Percentiles rank a stretch among this genome's conserved stretches.
phyloP scores from a whole-genome alignment of 192 early-diverging fungal species.

The Diversispora epigaea region DNA sequence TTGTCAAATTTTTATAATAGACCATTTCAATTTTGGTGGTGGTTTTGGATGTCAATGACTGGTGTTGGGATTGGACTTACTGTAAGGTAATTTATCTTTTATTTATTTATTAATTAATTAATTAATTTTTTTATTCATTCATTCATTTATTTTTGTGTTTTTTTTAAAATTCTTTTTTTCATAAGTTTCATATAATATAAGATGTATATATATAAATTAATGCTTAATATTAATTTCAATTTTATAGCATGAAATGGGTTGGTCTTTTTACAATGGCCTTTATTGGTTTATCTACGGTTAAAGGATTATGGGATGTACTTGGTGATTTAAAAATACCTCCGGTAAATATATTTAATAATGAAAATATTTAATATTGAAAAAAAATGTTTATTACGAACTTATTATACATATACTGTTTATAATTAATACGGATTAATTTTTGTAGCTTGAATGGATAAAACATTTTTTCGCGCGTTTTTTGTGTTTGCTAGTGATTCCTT shows the following conservation, averaged over 20 bases:
- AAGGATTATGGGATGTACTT: conserved; percentile 84
- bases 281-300: conserved; percentile 79
- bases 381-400: not conserved
- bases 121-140: not conserved
- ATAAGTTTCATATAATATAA: not conserved
- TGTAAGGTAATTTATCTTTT: conserved; percentile 17
- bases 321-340: conserved; percentile 66
- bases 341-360: not conserved
- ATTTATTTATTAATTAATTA: not conserved
- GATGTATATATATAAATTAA: not conserved
- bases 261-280: conserved; percentile 87
- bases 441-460: conserved; percentile 38
- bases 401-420: not conserved
- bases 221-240: not conserved
- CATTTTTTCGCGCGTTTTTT: conserved; percentile 85
- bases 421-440: conserved; percentile 1
- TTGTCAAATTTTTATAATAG: conserved; percentile 31
- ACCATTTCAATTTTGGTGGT: conserved; percentile 82
- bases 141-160: not conserved
- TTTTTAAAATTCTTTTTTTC: too few species aligned
- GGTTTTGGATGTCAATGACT: conserved; percentile 80
- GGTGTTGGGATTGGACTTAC: conserved; percentile 75
- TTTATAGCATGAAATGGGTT: conserved; percentile 86
- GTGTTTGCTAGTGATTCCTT: conserved; percentile 80
- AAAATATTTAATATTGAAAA: not conserved